Conservation (phyloP, 805 yeast genomes). For the Starmerella tilneyi region DNA sequence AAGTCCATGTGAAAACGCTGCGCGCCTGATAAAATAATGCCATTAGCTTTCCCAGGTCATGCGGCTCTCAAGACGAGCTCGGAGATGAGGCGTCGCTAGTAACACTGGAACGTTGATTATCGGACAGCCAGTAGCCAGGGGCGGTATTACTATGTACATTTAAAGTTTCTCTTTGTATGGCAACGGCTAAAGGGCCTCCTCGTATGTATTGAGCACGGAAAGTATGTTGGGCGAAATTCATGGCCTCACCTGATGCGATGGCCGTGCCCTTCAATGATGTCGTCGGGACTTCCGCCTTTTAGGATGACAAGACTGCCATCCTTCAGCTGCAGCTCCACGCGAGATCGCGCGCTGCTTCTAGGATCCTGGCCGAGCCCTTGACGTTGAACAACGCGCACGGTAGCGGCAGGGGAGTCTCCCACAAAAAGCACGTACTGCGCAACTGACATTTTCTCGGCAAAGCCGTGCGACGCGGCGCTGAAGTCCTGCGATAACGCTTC, state of each 20-base stretch:
- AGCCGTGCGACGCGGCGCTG: conserved; percentile 8
- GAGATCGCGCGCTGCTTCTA: background rate
- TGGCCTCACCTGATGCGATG: background rate
- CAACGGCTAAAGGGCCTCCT: too few relatives aligned
- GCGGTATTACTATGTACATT: too few relatives aligned
- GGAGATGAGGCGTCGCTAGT: too few relatives aligned
- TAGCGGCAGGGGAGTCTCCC: background rate
- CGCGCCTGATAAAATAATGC: too few relatives aligned
- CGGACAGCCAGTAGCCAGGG: too few relatives aligned
- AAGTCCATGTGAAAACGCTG: too few relatives aligned
- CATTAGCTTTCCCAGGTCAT: too few relatives aligned
- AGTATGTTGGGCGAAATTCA: too few relatives aligned
- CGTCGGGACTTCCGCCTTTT: background rate
- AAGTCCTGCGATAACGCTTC: conserved; percentile 15
- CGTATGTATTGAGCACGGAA: too few relatives aligned
- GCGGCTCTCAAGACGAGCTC: too few relatives aligned
- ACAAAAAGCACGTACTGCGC: conserved; percentile 12
- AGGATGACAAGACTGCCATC: conserved; percentile 3
- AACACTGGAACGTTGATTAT: too few relatives aligned
- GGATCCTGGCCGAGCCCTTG: background rate
- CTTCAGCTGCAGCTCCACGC: conserved; percentile 13
- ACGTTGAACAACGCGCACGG: conserved; percentile 13
- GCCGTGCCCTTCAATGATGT: conserved; percentile 3
- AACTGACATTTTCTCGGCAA: conserved; percentile 13
- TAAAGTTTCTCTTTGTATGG: too few relatives aligned